These are phyloP conservation scores for Fusarium sp. DNA, from an alignment of 2,329 filamentous ascomycete genomes.

Conservation along the genomic window DNA sequence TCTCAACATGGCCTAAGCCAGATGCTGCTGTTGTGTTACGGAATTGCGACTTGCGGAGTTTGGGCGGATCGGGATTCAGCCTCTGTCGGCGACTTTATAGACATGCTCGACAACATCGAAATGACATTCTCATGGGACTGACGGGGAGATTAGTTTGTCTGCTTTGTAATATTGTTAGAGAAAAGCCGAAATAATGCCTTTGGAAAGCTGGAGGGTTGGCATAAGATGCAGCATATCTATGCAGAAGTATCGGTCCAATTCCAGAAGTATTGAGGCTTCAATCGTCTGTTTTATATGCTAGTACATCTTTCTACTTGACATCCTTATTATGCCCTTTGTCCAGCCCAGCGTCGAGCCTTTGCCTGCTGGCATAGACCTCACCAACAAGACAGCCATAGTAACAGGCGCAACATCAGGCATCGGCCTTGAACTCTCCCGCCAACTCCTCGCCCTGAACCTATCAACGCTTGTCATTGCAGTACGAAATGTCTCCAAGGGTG, in stretches of 20 bases:
- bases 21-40: neutral
- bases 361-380: conserved; percentile 38
- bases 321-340: conserved; percentile 12
- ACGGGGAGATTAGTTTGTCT: neutral
- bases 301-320: fast-evolving
- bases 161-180: fast-evolving
- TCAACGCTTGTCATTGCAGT: conserved; percentile 58
- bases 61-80: conserved; percentile 4
- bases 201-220: neutral
- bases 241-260: neutral
- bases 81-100: conserved; percentile 7
- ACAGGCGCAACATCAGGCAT: neutral
- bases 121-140: neutral
- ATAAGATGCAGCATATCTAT: neutral
- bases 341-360: conserved; percentile 33
- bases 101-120: neutral
- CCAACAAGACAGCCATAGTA: conserved; percentile 18
- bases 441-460: conserved; percentile 37
- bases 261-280: neutral
- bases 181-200: neutral
- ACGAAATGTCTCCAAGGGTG: conserved; percentile 51
- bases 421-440: conserved; percentile 1
- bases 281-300: neutral
- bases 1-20: neutral
- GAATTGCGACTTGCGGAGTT: conserved; percentile 3